Conservation (phyloP, 345 rosid species). For the Eucalyptus tenuipes region DNA sequence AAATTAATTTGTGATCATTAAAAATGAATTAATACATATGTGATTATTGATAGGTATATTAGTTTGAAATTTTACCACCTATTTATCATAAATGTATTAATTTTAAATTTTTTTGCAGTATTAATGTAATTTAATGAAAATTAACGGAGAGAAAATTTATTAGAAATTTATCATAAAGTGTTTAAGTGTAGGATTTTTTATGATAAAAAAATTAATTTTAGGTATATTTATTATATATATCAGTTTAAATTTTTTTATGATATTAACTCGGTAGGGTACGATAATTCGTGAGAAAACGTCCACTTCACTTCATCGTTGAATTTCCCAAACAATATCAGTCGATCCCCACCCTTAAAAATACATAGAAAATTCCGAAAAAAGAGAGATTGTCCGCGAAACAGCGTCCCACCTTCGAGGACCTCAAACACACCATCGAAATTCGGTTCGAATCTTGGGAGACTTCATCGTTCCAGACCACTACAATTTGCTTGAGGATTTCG, state of each 20-base stretch:
- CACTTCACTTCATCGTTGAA: background rate
- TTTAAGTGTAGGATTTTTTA: accelerated
- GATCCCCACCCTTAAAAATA: background rate
- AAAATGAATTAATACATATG: accelerated
- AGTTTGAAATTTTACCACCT: accelerated
- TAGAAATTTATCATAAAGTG: too few species aligned
- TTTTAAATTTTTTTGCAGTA: too few species aligned
- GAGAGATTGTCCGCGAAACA: background rate
- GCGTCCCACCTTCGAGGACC: background rate
- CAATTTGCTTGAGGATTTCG: background rate
- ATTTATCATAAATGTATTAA: accelerated
- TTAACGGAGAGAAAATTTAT: background rate
- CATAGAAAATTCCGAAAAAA: background rate
- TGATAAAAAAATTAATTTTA: too few species aligned
- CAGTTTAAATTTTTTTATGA: too few species aligned
- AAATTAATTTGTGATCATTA: too few species aligned
- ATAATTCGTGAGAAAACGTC: background rate
- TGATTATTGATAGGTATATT: too few species aligned
- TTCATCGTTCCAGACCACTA: background rate
- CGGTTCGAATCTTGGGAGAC: background rate
- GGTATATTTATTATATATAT: too few species aligned
- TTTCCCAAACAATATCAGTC: background rate
- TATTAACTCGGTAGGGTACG: too few species aligned
- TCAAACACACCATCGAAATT: background rate
- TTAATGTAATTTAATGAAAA: too few species aligned